Conservation (phyloP, 768 basidiomycete species). For the Mycena crocata region DNA sequence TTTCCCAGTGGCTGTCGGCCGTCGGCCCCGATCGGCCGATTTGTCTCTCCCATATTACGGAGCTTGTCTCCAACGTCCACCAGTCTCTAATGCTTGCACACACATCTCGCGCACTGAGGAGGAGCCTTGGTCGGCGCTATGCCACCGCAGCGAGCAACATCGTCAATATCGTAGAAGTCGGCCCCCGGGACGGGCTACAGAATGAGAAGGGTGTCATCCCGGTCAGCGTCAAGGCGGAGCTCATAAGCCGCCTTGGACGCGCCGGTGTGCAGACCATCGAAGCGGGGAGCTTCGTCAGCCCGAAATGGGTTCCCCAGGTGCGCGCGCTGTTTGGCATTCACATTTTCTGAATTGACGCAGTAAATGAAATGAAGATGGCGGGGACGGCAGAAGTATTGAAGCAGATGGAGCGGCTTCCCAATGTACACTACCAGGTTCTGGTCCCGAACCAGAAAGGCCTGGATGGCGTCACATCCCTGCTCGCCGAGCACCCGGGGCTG, state of each 20-base stretch:
- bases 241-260: slow-evolving; percentile 77
- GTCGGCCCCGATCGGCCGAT: too few species aligned
- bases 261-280: slow-evolving; percentile 82
- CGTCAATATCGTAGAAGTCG: slow-evolving; percentile 88
- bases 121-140: too few species aligned
- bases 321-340: slow-evolving; percentile 27
- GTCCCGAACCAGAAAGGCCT: slow-evolving; percentile 86
- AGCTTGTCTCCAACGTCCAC: too few species aligned
- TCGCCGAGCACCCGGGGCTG: slow-evolving; percentile 57
- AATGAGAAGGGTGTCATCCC: slow-evolving; percentile 84
- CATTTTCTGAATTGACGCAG: not conserved
- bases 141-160: slow-evolving; percentile 46
- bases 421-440: slow-evolving; percentile 81
- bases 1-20: too few species aligned
- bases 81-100: too few species aligned
- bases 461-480: slow-evolving; percentile 71
- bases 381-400: slow-evolving; percentile 83
- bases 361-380: slow-evolving; percentile 72
- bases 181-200: slow-evolving; percentile 92
- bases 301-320: slow-evolving; percentile 94
- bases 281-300: slow-evolving; percentile 91
- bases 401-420: slow-evolving; percentile 61
- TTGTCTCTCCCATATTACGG: too few species aligned
- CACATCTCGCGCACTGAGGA: too few species aligned
- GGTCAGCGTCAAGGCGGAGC: slow-evolving; percentile 79